Percentiles rank a stretch among this genome's conserved stretches.
Conservation (phyloP, 495 filamentous ascomycete species). For the Tuber umbilicatum region DNA sequence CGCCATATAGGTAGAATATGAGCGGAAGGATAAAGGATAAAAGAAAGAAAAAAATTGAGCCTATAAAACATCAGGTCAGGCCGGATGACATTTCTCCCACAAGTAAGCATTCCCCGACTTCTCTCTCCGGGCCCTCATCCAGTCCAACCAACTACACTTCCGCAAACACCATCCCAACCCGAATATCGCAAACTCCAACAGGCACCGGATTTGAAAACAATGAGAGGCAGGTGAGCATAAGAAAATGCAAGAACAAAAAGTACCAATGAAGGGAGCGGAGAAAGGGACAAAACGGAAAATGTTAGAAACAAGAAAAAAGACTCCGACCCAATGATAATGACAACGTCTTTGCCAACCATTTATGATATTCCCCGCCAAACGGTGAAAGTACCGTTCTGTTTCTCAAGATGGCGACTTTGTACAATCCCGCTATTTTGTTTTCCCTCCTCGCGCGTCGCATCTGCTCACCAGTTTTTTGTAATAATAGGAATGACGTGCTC, state of each 20-base stretch:
- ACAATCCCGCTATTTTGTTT: not conserved
- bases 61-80: not conserved
- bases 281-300: not conserved
- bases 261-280: not conserved
- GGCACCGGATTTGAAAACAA: not conserved
- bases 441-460: not conserved
- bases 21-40: not conserved
- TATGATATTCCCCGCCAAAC: not conserved
- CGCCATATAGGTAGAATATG: not conserved
- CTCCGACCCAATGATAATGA: not conserved
- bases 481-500: not conserved
- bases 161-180: not conserved
- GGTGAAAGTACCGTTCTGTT: not conserved
- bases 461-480: not conserved
- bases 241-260: not conserved
- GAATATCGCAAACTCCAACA: not conserved
- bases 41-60: not conserved
- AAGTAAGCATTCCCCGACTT: not conserved
- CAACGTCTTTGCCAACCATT: not conserved
- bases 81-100: not conserved
- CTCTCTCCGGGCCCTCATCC: not conserved
- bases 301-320: not conserved
- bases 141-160: not conserved
- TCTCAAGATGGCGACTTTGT: not conserved
- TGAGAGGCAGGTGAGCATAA: not conserved